Base-by-base conservation (phyloP, 139 green algal genomes). In the Coelastrella sp. region DNA sequence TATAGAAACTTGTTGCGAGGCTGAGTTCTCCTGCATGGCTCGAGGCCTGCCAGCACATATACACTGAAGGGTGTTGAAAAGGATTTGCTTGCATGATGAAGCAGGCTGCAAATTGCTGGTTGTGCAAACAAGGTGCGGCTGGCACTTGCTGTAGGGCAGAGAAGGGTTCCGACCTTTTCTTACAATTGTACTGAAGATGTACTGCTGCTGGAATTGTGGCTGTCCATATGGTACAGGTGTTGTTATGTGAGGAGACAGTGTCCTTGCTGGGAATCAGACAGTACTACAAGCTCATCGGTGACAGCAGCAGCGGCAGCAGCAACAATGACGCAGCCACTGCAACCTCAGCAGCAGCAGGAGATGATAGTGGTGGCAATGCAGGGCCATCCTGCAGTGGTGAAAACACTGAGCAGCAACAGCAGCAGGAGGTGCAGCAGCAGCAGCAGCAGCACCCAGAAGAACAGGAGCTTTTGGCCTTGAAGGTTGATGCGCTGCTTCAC, bases 181-280 rank as follows among this genome's bases (percentile, higher is more conserved):
- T 53, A 53, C 45, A 21, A 23, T 57, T 57, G 48, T 57, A 15
- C 2, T 57, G 48, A 57, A 57, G 1, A 4, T 11, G 48, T 57
- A 15, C 13, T 57, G 48, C 17, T 57, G 17, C 48, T 15, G 17
- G 48, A 2, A 57, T 9, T 35, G 0, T 32, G 5, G 27, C 17
- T 64, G 53, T 64, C 19, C 1, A 9, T 2, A 0, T 64, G 19
- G 19, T 64, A 21, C 87, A 90, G 43, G 84, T 97, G 53, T 91
- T 94, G 92, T 74, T 97, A 63, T 95, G 89, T 76, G 69, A 69
- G 17, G 89, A 91, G n/a, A 86, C 48, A 0, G 69, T 92, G 4
- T 86, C 90, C 2, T 85, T 93, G 57, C 79, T 91, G 34, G 94
- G 89, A 9, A 91, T 97, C 25, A 45, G 62, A 4, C 94, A 97